Percentiles rank a stretch among this genome's conserved stretches.
phyloP scores from a whole-genome alignment of 202 grass and related monocot genomes.

The Elaeis oleifera region DNA sequence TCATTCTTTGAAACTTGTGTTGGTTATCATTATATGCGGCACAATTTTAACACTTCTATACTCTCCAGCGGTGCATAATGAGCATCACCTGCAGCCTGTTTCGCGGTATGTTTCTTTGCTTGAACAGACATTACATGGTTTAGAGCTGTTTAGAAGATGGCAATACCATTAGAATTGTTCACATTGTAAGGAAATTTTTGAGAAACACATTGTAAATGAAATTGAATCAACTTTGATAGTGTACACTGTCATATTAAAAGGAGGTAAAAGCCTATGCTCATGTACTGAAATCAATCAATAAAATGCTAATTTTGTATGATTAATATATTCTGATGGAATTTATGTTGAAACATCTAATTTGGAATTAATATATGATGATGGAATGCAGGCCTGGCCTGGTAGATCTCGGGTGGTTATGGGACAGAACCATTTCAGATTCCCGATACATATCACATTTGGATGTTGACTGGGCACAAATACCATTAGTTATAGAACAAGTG shows the following conservation, averaged over 20 bases:
- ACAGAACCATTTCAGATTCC: slow-evolving; percentile 60
- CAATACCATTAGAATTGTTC: too few species aligned
- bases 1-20: slow-evolving; percentile 64
- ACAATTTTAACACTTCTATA: slow-evolving; percentile 65
- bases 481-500: slow-evolving; percentile 35
- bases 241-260: too few species aligned
- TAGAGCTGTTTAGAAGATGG: too few species aligned
- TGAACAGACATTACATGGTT: not conserved
- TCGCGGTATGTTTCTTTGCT: slow-evolving; percentile 44
- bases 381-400: slow-evolving; percentile 46
- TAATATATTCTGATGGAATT: too few species aligned
- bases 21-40: slow-evolving; percentile 79
- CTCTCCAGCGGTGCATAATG: slow-evolving; percentile 57
- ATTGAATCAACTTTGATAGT: too few species aligned
- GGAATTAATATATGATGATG: too few species aligned
- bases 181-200: too few species aligned
- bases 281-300: too few species aligned
- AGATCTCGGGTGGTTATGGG: slow-evolving; percentile 86
- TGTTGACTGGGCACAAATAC: slow-evolving; percentile 63
- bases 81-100: slow-evolving; percentile 49
- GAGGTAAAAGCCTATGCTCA: too few species aligned
- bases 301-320: too few species aligned
- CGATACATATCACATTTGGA: slow-evolving; percentile 47
- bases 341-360: too few species aligned
- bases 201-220: too few species aligned